Evolutionary conservation across 2,329 filamentous ascomycete genomes (phyloP).

Genomic region (Ramularia collo-cygni): DNA sequence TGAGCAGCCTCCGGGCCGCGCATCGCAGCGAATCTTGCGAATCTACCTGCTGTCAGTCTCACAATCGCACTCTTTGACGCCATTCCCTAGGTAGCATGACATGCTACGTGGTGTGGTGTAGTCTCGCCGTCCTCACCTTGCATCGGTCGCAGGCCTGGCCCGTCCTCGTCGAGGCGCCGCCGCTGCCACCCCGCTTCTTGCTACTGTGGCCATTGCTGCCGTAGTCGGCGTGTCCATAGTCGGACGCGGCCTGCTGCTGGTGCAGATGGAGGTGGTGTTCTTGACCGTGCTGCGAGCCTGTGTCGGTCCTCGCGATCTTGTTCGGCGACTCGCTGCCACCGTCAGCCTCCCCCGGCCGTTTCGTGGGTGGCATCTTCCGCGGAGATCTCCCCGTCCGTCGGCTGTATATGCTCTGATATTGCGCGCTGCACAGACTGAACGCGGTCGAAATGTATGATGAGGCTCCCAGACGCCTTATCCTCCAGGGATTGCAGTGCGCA

Average conservation of each 20-base stretch:
- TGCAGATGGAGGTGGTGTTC: constrained; percentile 1
- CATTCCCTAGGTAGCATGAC: too few species aligned
- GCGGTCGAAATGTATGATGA: too few species aligned
- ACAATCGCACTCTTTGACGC: neutral
- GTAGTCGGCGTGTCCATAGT: constrained; percentile 7
- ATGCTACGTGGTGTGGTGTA: too few species aligned
- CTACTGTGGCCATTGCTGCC: constrained; percentile 3
- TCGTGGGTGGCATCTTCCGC: constrained; percentile 14
- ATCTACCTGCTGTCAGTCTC: constrained; percentile 45
- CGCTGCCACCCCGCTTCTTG: constrained; percentile 43
- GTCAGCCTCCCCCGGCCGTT: constrained; percentile 23
- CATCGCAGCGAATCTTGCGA: constrained; percentile 83
- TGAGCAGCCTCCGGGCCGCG: constrained; percentile 70
- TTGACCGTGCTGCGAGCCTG: constrained; percentile 6
- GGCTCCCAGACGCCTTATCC: too few species aligned
- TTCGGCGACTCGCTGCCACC: constrained; percentile 5
- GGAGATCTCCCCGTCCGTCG: neutral
- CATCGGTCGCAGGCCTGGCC: constrained; percentile 85
- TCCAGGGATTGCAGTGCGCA: too few species aligned
- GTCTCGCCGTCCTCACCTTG: constrained; percentile 58
- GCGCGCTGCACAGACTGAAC: too few species aligned
- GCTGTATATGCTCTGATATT: neutral
- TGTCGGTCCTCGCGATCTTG: constrained; percentile 7
- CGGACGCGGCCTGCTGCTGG: constrained; percentile 4
- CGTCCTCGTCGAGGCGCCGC: constrained; percentile 54